A percentile compares a stretch with the other conserved stretches of the same genome.
Evolutionary conservation across 139 green algal genomes (phyloP).

Genomic region (Chlamydomonas sphaeroides): DNA sequence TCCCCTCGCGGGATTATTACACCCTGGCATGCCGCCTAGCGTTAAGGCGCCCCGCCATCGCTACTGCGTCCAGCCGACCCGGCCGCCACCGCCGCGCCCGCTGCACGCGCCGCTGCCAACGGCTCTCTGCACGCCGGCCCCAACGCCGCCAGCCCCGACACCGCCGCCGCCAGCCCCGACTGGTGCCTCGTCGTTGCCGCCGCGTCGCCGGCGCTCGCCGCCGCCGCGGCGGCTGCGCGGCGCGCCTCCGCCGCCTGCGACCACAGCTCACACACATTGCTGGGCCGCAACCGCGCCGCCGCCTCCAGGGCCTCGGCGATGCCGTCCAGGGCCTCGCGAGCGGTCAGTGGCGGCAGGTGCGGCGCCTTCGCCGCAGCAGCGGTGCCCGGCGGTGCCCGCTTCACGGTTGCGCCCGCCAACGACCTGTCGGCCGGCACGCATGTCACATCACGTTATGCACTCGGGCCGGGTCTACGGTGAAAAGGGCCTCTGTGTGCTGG

Average conservation of each 20-base stretch:
- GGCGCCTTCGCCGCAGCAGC: too few relatives aligned
- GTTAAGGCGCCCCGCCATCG: too few relatives aligned
- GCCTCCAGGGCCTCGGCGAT: constrained; percentile 6
- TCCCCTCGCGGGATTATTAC: too few relatives aligned
- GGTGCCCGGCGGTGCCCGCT: too few relatives aligned
- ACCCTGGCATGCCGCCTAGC: too few relatives aligned
- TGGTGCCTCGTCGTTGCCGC: background rate
- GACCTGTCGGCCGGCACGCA: too few relatives aligned
- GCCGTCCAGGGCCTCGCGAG: background rate
- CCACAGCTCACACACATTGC: constrained; percentile 16
- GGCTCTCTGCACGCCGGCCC: background rate
- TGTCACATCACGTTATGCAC: background rate
- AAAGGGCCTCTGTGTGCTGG: too few relatives aligned
- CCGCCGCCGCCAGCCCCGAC: background rate
- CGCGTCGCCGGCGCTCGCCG: background rate
- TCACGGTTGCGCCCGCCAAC: background rate
- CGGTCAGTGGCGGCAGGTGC: background rate
- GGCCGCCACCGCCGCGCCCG: too few relatives aligned
- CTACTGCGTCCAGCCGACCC: too few relatives aligned
- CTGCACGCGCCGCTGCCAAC: background rate
- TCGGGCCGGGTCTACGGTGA: background rate
- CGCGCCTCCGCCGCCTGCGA: constrained; percentile 13
- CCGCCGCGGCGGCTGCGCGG: background rate
- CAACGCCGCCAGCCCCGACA: background rate
- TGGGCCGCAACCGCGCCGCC: background rate